Evolutionary conservation across 2,329 filamentous ascomycete genomes (phyloP).

Genomic region (Myriosclerotinia curreyana): DNA sequence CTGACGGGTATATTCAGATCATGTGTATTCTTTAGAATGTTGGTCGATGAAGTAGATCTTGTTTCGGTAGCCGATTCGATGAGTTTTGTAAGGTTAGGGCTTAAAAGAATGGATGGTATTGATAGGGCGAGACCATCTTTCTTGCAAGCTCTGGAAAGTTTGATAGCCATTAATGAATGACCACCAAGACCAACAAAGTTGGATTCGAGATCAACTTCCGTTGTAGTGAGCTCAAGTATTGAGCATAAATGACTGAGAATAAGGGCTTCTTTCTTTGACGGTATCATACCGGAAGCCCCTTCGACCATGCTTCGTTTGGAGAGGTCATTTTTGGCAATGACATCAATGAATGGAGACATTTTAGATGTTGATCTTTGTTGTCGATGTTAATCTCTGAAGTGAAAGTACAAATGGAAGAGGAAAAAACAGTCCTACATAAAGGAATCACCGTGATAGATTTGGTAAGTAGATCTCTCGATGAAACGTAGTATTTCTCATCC

Average conservation of each 20-base stretch:
- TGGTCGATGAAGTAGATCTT: background rate
- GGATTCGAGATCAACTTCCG: background rate
- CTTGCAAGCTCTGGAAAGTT: slow-evolving; percentile 43
- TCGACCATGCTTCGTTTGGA: slow-evolving; percentile 8
- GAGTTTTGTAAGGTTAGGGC: slow-evolving; percentile 1
- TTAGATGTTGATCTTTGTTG: slow-evolving; percentile 6
- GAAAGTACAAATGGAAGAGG: slow-evolving; percentile 1
- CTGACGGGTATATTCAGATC: slow-evolving; percentile 13
- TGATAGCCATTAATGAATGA: slow-evolving; percentile 48
- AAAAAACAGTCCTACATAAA: slow-evolving; percentile 17
- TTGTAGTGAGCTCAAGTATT: background rate
- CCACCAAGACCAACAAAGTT: slow-evolving; percentile 48
- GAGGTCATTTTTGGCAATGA: slow-evolving; percentile 3
- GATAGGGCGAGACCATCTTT: slow-evolving; percentile 35
- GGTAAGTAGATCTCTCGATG: background rate
- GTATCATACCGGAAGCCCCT: background rate
- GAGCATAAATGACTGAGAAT: slow-evolving; percentile 8
- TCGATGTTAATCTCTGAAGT: slow-evolving; percentile 8
- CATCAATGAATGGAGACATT: slow-evolving; percentile 18
- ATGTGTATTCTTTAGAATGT: background rate
- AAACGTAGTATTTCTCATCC: background rate
- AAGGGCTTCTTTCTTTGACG: slow-evolving; percentile 18
- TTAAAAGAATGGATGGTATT: slow-evolving; percentile 18
- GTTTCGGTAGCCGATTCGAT: slow-evolving; percentile 1
- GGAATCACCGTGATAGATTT: background rate